Conservation (phyloP, 148 eudicot species). For the Simmondsia chinensis region DNA sequence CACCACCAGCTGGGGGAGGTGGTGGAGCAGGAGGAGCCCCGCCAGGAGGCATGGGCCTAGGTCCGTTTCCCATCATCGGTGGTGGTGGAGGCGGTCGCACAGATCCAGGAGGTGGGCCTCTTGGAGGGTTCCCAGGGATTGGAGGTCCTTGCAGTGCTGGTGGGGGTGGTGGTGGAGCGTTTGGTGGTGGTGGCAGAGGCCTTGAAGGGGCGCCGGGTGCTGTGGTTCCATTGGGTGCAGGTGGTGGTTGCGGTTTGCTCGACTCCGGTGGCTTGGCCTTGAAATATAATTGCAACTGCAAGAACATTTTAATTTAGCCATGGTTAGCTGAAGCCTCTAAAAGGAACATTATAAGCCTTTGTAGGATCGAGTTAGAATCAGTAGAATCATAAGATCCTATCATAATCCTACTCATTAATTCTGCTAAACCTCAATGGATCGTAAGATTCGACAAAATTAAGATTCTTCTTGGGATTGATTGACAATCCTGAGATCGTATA, state of each 20-base stretch:
- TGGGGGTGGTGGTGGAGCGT: conserved; percentile 66
- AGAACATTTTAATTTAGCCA: neutral
- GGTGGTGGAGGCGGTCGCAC: conserved; percentile 63
- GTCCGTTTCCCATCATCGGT: conserved; percentile 64
- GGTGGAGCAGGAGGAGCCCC: conserved; percentile 69
- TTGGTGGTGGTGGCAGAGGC: conserved; percentile 50
- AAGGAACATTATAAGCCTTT: too few species aligned
- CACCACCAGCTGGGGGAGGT: conserved; percentile 54
- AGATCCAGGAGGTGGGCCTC: conserved; percentile 39
- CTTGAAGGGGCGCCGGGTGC: conserved; percentile 77
- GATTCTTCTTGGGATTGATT: too few species aligned
- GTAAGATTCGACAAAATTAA: too few species aligned
- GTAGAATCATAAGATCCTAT: too few species aligned
- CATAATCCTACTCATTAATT: too few species aligned
- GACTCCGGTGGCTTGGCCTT: conserved; percentile 89
- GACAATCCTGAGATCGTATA: too few species aligned
- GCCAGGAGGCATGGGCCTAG: conserved; percentile 86
- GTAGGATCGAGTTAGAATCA: too few species aligned
- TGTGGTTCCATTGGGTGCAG: conserved; percentile 44
- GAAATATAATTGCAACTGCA: conserved; percentile 92
- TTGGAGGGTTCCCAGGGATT: conserved; percentile 48
- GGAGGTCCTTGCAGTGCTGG: conserved; percentile 59
- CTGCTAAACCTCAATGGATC: too few species aligned
- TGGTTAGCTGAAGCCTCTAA: neutral
- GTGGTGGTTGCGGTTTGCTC: conserved; percentile 64